phyloP scores from a whole-genome alignment of 208 protist species.

The Crithidia thermophila region DNA sequence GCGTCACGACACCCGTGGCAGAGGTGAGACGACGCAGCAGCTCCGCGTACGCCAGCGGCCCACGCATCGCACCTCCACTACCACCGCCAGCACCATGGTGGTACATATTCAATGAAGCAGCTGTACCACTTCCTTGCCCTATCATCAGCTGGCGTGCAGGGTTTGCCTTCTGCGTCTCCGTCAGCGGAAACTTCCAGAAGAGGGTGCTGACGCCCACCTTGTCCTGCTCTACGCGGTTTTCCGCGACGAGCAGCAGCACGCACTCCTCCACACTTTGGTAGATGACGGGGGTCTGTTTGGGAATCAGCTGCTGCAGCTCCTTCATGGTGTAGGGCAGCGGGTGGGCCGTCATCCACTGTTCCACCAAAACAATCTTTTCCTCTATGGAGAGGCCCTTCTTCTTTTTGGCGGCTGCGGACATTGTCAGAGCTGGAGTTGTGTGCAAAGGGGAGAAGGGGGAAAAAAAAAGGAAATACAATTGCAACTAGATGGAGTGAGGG shows the following conservation, averaged over 20 bases:
- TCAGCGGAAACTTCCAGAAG: conserved; percentile 81
- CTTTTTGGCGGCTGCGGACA: conserved; percentile 34
- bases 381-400: conserved; percentile 89
- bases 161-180: conserved; percentile 30
- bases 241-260: conserved; percentile 75
- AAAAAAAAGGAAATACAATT: neutral
- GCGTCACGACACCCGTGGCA: neutral
- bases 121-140: too few species aligned
- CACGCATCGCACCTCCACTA: neutral
- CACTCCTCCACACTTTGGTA: conserved; percentile 85
- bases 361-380: conserved; percentile 71
- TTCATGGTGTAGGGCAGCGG: conserved; percentile 83
- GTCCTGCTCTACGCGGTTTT: conserved; percentile 66
- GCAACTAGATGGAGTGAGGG: too few species aligned
- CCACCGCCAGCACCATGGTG: too few species aligned
- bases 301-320: conserved; percentile 62
- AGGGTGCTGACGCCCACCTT: conserved; percentile 77
- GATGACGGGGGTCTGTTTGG: conserved; percentile 78
- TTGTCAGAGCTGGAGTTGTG: neutral
- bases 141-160: neutral
- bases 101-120: too few species aligned
- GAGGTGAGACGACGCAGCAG: conserved; percentile 13
- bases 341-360: conserved; percentile 63
- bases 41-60: conserved; percentile 10
- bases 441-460: neutral